Evolutionary conservation across 2,329 filamentous ascomycete species (phyloP).

Genomic region (Pseudopyrenochaeta lycopersici): DNA sequence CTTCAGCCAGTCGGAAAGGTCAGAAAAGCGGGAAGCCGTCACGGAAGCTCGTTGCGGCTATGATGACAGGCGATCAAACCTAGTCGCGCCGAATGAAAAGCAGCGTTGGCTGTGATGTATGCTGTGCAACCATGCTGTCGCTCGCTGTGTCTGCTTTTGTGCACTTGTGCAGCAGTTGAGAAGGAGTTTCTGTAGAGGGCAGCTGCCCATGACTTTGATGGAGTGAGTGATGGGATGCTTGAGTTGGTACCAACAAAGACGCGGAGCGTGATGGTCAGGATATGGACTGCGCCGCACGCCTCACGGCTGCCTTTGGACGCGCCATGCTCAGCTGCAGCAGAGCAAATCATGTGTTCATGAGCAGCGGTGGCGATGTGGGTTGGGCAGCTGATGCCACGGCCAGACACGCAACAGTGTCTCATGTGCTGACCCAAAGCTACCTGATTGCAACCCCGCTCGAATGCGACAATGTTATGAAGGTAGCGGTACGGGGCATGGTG

Average conservation of each 20-base stretch:
- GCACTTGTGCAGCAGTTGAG: slow-evolving; percentile 26
- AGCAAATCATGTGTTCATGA: slow-evolving; percentile 8
- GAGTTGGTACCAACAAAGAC: neutral
- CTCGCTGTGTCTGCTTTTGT: slow-evolving; percentile 28
- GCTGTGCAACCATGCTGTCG: slow-evolving; percentile 33
- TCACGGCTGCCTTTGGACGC: neutral
- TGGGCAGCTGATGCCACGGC: slow-evolving; percentile 26
- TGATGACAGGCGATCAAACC: slow-evolving; percentile 16
- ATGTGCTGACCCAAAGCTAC: slow-evolving; percentile 14
- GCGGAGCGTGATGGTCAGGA: neutral
- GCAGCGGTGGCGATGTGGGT: slow-evolving; percentile 25
- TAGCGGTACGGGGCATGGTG: neutral
- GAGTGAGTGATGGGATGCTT: neutral
- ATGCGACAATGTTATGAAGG: slow-evolving; percentile 1
- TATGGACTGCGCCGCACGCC: neutral
- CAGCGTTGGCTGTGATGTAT: slow-evolving; percentile 17
- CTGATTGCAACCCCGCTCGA: slow-evolving; percentile 4
- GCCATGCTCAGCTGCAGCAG: slow-evolving; percentile 3
- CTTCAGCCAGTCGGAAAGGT: slow-evolving; percentile 41
- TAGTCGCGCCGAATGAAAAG: slow-evolving; percentile 25
- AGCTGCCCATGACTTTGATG: neutral
- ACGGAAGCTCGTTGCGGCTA: slow-evolving; percentile 30
- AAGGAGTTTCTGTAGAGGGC: slow-evolving; percentile 9
- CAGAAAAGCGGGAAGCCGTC: slow-evolving; percentile 29
- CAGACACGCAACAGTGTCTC: slow-evolving; percentile 15